These are phyloP conservation scores for Alternaria infectoria DNA, from an alignment of 2,329 filamentous ascomycete genomes.

Conservation along the genomic window DNA sequence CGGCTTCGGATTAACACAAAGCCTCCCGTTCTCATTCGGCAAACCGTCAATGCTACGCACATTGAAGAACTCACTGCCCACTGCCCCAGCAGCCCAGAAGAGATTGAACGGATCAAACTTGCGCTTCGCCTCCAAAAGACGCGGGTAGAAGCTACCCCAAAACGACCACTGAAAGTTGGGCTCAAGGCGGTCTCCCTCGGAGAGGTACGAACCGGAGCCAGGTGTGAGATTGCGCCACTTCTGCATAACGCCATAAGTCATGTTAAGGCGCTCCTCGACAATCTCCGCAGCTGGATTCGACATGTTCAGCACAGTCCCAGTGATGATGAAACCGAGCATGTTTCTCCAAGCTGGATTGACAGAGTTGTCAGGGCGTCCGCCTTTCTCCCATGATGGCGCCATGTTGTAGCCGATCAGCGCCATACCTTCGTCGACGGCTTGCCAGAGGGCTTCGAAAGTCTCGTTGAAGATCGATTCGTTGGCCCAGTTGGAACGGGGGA, in stretches of 20 bases:
- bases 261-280: not conserved
- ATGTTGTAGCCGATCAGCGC: not conserved
- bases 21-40: not conserved
- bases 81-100: not conserved
- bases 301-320: not conserved
- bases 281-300: not conserved
- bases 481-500: not conserved
- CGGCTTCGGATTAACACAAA: not conserved
- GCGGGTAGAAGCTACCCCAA: not conserved
- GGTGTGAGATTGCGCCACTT: not conserved
- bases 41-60: not conserved
- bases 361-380: slow-evolving; percentile 1
- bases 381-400: not conserved
- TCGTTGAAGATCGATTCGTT: not conserved
- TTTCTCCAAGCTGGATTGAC: slow-evolving; percentile 1
- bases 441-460: not conserved
- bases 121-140: not conserved
- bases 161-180: not conserved
- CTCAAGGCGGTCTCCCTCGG: not conserved
- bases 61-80: not conserved
- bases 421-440: not conserved
- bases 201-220: not conserved
- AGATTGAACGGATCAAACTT: not conserved
- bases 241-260: not conserved
- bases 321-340: slow-evolving; percentile 1